A percentile compares a stretch with the other conserved stretches of the same genome.
phyloP scores from a whole-genome alignment of 208 protist species.

The Crithidia bombi region DNA sequence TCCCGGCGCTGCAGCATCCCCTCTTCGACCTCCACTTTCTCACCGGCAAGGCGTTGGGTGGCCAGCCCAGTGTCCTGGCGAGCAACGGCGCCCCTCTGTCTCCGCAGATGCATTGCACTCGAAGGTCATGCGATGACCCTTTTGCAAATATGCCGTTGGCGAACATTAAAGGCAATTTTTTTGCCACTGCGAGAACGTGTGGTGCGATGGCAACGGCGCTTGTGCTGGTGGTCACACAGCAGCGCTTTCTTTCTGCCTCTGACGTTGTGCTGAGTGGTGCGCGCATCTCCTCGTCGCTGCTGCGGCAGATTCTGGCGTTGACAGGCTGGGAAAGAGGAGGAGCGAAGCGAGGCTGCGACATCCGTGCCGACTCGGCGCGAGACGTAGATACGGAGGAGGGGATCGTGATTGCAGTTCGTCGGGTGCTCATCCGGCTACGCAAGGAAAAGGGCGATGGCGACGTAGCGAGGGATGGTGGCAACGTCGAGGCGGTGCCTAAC shows the following conservation, averaged over 20 bases:
- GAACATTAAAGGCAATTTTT: constrained; percentile 17
- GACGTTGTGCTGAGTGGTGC: constrained; percentile 75
- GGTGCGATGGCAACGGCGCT: constrained; percentile 11
- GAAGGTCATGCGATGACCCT: not conserved
- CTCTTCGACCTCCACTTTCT: constrained; percentile 42
- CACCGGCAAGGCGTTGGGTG: not conserved
- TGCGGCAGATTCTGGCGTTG: constrained; percentile 38
- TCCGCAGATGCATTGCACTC: not conserved
- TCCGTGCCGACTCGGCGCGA: not conserved
- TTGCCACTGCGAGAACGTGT: constrained; percentile 2
- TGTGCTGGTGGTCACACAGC: constrained; percentile 67
- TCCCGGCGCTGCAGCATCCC: constrained; percentile 65
- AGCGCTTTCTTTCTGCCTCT: constrained; percentile 49
- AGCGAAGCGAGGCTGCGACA: not conserved
- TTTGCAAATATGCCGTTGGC: constrained; percentile 1
- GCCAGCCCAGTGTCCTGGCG: not conserved
- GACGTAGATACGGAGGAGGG: not conserved
- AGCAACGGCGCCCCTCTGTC: not conserved
- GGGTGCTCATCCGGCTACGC: constrained; percentile 19
- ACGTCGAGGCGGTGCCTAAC: not conserved
- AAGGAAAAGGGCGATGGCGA: not conserved
- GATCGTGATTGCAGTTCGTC: constrained; percentile 18
- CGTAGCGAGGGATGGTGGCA: not conserved
- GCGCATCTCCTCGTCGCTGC: constrained; percentile 52
- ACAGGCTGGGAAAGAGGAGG: constrained; percentile 39